phyloP scores from a whole-genome alignment of 1,284 basidiomycete genomes.

The Binderoboletus segoi region DNA sequence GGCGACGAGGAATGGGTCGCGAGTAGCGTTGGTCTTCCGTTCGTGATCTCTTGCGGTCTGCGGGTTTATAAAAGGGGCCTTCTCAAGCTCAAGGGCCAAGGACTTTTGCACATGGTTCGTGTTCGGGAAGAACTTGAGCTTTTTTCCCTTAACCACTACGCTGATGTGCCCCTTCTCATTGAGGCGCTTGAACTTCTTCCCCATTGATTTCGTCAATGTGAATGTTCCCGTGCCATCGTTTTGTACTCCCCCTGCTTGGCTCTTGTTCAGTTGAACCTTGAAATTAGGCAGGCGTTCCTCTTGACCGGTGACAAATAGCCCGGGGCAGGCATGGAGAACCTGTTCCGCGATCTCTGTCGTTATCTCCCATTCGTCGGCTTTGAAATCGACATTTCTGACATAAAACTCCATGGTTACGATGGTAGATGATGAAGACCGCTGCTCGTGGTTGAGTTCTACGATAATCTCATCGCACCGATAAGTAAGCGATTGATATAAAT shows the following conservation, averaged over 20 bases:
- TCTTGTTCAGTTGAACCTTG: conserved; percentile 50
- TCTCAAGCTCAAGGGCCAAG: conserved; percentile 45
- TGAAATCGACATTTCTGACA: conserved; percentile 48
- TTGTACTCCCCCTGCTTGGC: conserved; percentile 50
- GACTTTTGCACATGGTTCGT: conserved; percentile 21
- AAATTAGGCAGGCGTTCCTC: conserved; percentile 55
- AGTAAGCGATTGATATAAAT: no score
- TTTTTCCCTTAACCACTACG: conserved; percentile 41
- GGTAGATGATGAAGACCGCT: neutral
- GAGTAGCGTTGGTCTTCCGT: conserved; percentile 46
- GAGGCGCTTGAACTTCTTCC: conserved; percentile 49
- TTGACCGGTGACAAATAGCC: conserved; percentile 38
- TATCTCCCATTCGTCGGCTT: conserved; percentile 56
- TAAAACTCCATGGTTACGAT: conserved; percentile 50
- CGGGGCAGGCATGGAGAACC: conserved; percentile 53
- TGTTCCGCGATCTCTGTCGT: conserved; percentile 52
- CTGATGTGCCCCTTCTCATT: conserved; percentile 39
- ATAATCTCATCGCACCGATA: conserved; percentile 11
- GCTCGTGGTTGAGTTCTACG: neutral
- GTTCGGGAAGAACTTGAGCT: conserved; percentile 30
- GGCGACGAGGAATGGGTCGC: conserved; percentile 53
- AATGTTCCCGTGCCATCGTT: conserved; percentile 61
- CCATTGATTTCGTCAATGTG: conserved; percentile 44
- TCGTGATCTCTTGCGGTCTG: conserved; percentile 57
- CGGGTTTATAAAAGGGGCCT: conserved; percentile 64